Evolutionary conservation across 768 basidiomycete species (phyloP).

Genomic region (Rhizopogon vulgaris): DNA sequence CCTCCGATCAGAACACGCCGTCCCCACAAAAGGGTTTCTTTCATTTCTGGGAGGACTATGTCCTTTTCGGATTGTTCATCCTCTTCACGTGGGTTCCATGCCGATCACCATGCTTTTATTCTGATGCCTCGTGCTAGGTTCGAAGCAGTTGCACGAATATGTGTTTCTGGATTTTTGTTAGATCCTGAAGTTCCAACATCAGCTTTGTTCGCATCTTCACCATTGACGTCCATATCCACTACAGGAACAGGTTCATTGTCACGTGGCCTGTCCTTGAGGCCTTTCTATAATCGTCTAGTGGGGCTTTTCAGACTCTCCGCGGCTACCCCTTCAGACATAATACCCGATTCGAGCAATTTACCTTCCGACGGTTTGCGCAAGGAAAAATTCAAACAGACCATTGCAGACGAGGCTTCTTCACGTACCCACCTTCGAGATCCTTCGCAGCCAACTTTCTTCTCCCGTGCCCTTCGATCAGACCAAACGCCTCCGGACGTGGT

Average conservation of each 20-base stretch:
- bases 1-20: slow-evolving; percentile 32
- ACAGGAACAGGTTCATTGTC: slow-evolving; percentile 30
- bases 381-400: neutral
- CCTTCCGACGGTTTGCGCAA: neutral
- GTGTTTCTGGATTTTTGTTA: slow-evolving; percentile 82
- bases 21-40: slow-evolving; percentile 69
- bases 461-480: slow-evolving; percentile 41
- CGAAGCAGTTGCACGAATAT: slow-evolving; percentile 83
- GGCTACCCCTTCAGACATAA: slow-evolving; percentile 6
- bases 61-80: slow-evolving; percentile 76
- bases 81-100: slow-evolving; percentile 68
- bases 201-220: slow-evolving; percentile 37
- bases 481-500: slow-evolving; percentile 36
- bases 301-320: slow-evolving; percentile 49
- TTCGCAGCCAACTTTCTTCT: slow-evolving; percentile 43
- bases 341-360: neutral
- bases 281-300: slow-evolving; percentile 39
- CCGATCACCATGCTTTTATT: neutral
- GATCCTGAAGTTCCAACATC: slow-evolving; percentile 69
- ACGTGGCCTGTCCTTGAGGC: slow-evolving; percentile 38
- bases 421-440: slow-evolving; percentile 38
- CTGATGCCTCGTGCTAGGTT: slow-evolving; percentile 38
- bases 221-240: slow-evolving; percentile 22
- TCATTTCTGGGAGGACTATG: slow-evolving; percentile 83
- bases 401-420: neutral